Evolutionary conservation across 2,329 filamentous ascomycete genomes (phyloP).

Genomic region (Neoscytalidium dimidiatum): DNA sequence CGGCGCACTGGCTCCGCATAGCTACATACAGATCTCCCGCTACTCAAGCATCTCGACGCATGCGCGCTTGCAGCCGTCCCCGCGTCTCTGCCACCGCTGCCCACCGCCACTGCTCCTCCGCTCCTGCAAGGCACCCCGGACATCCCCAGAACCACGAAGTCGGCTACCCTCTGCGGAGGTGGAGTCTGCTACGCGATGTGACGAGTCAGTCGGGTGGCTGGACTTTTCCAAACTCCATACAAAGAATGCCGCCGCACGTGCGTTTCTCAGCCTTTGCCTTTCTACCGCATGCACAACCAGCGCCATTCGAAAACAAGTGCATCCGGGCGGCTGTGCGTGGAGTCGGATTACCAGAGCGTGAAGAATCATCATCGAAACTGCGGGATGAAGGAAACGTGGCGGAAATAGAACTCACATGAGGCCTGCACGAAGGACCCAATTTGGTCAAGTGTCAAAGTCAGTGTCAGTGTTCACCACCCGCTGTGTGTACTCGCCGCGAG

Average conservation of each 20-base stretch:
- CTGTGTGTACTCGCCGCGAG: not conserved
- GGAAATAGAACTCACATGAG: slow-evolving; percentile 13
- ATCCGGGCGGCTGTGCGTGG: slow-evolving; percentile 46
- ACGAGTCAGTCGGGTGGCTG: slow-evolving; percentile 16
- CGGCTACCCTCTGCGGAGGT: not conserved
- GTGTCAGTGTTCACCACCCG: not conserved
- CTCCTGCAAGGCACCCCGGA: slow-evolving; percentile 15
- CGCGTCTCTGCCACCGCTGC: not conserved
- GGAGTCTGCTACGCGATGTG: slow-evolving; percentile 14
- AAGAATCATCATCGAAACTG: slow-evolving; percentile 26
- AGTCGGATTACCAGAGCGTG: slow-evolving; percentile 53
- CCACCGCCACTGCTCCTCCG: not conserved
- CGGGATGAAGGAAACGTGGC: not conserved
- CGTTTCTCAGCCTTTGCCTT: slow-evolving; percentile 49
- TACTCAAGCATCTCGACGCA: not conserved
- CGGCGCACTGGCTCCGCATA: not conserved
- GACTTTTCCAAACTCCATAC: not conserved
- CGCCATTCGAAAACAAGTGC: slow-evolving; percentile 28
- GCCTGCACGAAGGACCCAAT: slow-evolving; percentile 16
- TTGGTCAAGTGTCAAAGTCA: not conserved
- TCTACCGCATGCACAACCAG: slow-evolving; percentile 55
- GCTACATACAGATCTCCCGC: slow-evolving; percentile 8
- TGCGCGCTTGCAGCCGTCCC: slow-evolving; percentile 1
- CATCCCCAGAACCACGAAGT: slow-evolving; percentile 8
- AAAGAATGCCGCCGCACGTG: not conserved